Evolutionary conservation across 495 filamentous ascomycete genomes (phyloP).

Genomic region (Tetracladium marchalianum): DNA sequence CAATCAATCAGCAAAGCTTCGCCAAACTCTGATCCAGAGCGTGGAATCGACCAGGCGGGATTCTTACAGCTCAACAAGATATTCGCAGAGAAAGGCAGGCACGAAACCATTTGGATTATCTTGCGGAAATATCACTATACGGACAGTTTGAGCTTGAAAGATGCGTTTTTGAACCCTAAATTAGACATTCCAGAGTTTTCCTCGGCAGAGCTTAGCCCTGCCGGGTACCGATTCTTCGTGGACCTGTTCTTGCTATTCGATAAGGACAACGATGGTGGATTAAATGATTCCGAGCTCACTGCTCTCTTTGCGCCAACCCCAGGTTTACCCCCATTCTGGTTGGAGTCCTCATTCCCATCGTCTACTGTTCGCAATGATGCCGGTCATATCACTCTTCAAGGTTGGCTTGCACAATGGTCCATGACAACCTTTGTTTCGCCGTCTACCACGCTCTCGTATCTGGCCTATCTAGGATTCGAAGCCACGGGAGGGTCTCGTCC

Average conservation of each 20-base stretch:
- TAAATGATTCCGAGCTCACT: constrained; percentile 74
- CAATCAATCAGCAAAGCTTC: constrained; percentile 60
- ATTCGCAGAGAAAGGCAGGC: constrained; percentile 94
- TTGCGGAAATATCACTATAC: constrained; percentile 94
- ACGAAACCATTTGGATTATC: constrained; percentile 97
- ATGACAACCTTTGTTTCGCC: constrained; percentile 98
- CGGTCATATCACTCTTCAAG: constrained; percentile 89
- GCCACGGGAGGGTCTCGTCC: constrained; percentile 46
- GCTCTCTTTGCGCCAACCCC: constrained; percentile 91
- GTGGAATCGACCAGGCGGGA: constrained; percentile 68
- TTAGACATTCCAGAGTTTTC: constrained; percentile 88
- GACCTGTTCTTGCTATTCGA: constrained; percentile 92
- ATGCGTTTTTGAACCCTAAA: constrained; percentile 83
- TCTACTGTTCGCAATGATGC: constrained; percentile 93
- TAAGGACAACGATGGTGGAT: constrained; percentile 92
- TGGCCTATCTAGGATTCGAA: constrained; percentile 92
- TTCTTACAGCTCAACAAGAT: constrained; percentile 89
- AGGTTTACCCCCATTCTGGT: constrained; percentile 76
- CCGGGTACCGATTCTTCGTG: constrained; percentile 95
- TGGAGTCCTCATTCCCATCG: constrained; percentile 77
- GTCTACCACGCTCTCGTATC: constrained; percentile 86
- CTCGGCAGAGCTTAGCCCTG: constrained; percentile 87
- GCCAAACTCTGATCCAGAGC: constrained; percentile 51
- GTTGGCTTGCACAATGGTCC: constrained; percentile 98
- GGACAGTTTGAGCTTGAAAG: constrained; percentile 81